Conservation (phyloP, 306 rosid genomes). For the Rosa multiflora region DNA sequence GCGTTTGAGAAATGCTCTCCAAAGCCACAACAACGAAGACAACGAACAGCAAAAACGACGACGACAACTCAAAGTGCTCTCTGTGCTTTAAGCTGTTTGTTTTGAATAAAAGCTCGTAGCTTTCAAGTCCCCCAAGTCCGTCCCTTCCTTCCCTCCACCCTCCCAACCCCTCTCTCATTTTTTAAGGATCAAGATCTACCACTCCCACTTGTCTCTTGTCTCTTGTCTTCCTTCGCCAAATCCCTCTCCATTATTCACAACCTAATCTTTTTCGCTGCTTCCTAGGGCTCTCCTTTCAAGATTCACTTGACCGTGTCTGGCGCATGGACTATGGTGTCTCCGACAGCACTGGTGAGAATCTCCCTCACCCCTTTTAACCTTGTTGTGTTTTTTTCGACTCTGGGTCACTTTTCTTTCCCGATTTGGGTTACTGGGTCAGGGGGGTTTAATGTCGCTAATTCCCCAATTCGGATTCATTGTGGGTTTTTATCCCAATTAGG, state of each 20-base stretch:
- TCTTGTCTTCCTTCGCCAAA: too few species aligned
- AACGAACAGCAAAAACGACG: not conserved
- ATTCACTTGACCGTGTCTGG: not conserved
- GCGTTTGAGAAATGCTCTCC: too few species aligned
- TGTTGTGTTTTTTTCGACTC: not conserved
- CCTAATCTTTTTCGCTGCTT: not conserved
- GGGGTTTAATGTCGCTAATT: conserved; percentile 20
- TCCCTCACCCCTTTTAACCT: not conserved
- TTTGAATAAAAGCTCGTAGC: not conserved
- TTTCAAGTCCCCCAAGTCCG: not conserved
- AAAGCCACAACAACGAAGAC: not conserved
- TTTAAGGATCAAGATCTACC: not conserved
- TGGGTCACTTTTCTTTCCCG: not conserved
- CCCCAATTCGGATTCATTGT: not conserved
- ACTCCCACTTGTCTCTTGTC: not conserved
- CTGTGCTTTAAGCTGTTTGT: not conserved
- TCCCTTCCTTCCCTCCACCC: not conserved
- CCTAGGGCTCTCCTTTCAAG: not conserved
- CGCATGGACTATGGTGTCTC: conserved; percentile 33
- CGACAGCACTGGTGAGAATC: conserved; percentile 38
- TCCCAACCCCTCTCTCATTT: not conserved
- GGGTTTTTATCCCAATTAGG: conserved; percentile 18
- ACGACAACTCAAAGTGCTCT: not conserved
- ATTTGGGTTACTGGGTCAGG: conserved; percentile 16
- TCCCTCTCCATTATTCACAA: not conserved